Conservation (phyloP, 805 yeast genomes). For the Naumovozyma castellii region DNA sequence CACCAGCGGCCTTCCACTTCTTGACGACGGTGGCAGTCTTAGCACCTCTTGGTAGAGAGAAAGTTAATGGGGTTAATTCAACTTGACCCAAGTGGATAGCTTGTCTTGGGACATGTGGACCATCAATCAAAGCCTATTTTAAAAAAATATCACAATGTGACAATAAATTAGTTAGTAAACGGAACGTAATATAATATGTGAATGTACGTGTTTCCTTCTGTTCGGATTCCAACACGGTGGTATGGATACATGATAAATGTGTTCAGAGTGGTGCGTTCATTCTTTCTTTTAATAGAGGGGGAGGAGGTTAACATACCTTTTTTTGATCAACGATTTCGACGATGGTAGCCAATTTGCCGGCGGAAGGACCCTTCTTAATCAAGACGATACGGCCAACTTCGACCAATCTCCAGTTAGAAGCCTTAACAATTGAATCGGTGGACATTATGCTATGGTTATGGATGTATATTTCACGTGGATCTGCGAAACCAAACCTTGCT, state of each 20-base stretch:
- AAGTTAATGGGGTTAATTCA: slow-evolving; percentile 85
- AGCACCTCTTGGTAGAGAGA: slow-evolving; percentile 91
- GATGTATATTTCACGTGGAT: neutral
- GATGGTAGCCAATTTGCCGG: slow-evolving; percentile 87
- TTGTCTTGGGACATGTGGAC: slow-evolving; percentile 95
- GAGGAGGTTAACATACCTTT: slow-evolving; percentile 81
- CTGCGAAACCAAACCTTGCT: too few species aligned
- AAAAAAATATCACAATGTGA: slow-evolving; percentile 2
- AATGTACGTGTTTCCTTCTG: too few species aligned
- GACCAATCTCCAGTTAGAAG: slow-evolving; percentile 98
- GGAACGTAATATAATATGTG: too few species aligned
- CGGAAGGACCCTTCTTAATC: slow-evolving; percentile 62
- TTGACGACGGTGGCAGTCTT: slow-evolving; percentile 76
- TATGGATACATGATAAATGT: too few species aligned
- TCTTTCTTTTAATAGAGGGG: too few species aligned
- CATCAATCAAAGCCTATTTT: slow-evolving; percentile 79
- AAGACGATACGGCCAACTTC: slow-evolving; percentile 99
- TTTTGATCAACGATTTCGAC: slow-evolving; percentile 99
- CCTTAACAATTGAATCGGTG: slow-evolving; percentile 71
- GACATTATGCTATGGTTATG: slow-evolving; percentile 39
- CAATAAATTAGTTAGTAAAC: slow-evolving; percentile 3
- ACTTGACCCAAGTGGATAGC: slow-evolving; percentile 78
- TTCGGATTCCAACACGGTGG: too few species aligned
- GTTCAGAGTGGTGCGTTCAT: too few species aligned
- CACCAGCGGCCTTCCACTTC: slow-evolving; percentile 88